These are phyloP conservation scores for Schwanniomyces polymorphus DNA, from an alignment of 805 yeast species.

Conservation along the genomic window DNA sequence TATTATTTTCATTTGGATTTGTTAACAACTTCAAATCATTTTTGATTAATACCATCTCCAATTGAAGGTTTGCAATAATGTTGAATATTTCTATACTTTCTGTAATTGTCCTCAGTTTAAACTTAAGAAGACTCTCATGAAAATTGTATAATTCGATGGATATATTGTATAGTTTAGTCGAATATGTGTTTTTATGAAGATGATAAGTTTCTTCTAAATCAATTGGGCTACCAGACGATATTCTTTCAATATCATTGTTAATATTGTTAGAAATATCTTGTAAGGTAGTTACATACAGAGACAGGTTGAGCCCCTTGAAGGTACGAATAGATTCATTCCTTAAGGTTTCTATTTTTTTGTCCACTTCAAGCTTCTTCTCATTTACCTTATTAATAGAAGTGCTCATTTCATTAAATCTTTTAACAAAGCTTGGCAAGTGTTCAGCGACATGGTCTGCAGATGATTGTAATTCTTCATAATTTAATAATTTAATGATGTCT, in stretches of 20 bases:
- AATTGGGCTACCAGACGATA: constrained; percentile 5
- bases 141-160: constrained; percentile 34
- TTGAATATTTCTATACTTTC: constrained; percentile 26
- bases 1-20: constrained; percentile 9
- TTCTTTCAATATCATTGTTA: constrained; percentile 11
- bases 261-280: constrained; percentile 4
- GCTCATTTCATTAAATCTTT: constrained; percentile 31
- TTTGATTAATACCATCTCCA: constrained; percentile 35
- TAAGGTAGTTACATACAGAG: constrained; percentile 8
- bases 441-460: constrained; percentile 28
- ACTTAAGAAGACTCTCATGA: constrained; percentile 30
- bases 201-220: constrained; percentile 21
- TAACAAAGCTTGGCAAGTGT: constrained; percentile 29
- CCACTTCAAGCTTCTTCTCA: constrained; percentile 34
- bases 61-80: constrained; percentile 35
- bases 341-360: constrained; percentile 39
- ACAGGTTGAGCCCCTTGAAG: constrained; percentile 21
- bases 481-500: constrained; percentile 32
- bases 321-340: constrained; percentile 34
- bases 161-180: constrained; percentile 27
- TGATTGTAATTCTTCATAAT: constrained; percentile 21
- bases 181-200: constrained; percentile 13
- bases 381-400: constrained; percentile 36
- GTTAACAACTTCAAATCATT: constrained; percentile 26
- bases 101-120: constrained; percentile 23